Conservation (phyloP, 768 basidiomycete species). For the Tylopilus rubrobrunneus region DNA sequence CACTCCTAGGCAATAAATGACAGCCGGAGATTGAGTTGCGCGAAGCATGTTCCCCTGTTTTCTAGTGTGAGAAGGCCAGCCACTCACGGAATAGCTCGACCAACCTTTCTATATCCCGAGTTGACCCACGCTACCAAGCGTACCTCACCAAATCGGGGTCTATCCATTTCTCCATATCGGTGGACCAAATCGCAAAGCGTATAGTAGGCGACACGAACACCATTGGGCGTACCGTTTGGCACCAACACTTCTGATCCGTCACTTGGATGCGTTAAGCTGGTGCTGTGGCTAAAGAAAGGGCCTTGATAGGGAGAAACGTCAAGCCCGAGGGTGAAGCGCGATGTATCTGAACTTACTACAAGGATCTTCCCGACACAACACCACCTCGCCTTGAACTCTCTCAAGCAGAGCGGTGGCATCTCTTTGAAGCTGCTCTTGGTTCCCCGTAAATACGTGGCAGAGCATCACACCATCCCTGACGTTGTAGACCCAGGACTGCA, state of each 20-base stretch:
- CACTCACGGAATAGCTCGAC: background rate
- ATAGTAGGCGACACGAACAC: constrained; percentile 20
- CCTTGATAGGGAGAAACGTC: constrained; percentile 13
- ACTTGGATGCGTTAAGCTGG: constrained; percentile 7
- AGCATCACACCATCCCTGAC: constrained; percentile 24
- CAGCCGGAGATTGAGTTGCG: constrained; percentile 19
- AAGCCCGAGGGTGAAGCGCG: background rate
- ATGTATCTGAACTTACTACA: constrained; percentile 16
- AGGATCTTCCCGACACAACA: constrained; percentile 17
- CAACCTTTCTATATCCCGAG: constrained; percentile 36
- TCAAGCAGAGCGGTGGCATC: constrained; percentile 36
- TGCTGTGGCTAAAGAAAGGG: constrained; percentile 28
- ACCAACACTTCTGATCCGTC: constrained; percentile 14
- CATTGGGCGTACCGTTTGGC: constrained; percentile 25
- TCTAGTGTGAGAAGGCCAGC: background rate
- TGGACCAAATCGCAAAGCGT: constrained; percentile 29
- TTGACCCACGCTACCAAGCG: constrained; percentile 41
- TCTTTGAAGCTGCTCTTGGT: constrained; percentile 37
- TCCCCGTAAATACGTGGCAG: constrained; percentile 50
- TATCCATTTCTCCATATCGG: constrained; percentile 34
- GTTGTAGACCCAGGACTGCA: constrained; percentile 27
- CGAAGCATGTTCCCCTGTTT: constrained; percentile 23
- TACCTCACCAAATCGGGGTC: constrained; percentile 33
- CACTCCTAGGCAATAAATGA: constrained; percentile 25
- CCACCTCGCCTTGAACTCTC: constrained; percentile 36